Percentiles rank a stretch among this genome's conserved stretches.
These are phyloP conservation scores for Raffaelea ambrosiae DNA, from an alignment of 2,329 filamentous ascomycete genomes.

Conservation along the genomic window DNA sequence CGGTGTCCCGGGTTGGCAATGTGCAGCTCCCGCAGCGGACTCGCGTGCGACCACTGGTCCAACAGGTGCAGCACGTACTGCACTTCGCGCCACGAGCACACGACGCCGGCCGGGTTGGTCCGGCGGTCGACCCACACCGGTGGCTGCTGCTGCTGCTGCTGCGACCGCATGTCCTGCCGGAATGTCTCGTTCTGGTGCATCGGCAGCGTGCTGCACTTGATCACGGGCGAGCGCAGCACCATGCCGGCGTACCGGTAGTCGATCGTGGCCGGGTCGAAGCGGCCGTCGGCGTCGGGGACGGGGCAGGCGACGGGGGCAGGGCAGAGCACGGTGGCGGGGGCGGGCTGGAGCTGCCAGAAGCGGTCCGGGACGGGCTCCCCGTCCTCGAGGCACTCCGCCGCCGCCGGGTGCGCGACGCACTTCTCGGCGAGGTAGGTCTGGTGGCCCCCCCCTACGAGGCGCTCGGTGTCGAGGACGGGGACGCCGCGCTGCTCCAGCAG, in stretches of 20 bases:
- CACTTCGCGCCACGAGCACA: slow-evolving; percentile 1
- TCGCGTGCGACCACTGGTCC: no score
- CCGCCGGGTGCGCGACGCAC: not conserved
- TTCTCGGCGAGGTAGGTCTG: not conserved
- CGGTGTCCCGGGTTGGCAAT: not conserved
- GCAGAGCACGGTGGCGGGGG: not conserved
- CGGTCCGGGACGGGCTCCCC: not conserved
- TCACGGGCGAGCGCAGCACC: not conserved
- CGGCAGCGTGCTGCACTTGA: not conserved
- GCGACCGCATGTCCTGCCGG: not conserved
- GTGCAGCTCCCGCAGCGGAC: no score
- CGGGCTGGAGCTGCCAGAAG: not conserved
- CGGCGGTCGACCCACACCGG: no score
- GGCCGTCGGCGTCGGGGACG: not conserved
- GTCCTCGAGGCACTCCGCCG: not conserved
- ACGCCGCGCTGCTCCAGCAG: not conserved
- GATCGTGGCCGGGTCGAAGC: not conserved
- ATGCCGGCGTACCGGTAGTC: not conserved
- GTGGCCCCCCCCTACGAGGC: not conserved
- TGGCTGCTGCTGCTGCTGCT: not conserved
- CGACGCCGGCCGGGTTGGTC: not conserved
- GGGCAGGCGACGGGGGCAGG: not conserved
- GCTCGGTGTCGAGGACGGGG: not conserved
- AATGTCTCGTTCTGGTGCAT: not conserved
- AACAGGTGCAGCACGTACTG: not conserved